These are phyloP conservation scores for Phytopythium chamaehyphon DNA, from an alignment of 352 stramenopile species.

Conservation along the genomic window DNA sequence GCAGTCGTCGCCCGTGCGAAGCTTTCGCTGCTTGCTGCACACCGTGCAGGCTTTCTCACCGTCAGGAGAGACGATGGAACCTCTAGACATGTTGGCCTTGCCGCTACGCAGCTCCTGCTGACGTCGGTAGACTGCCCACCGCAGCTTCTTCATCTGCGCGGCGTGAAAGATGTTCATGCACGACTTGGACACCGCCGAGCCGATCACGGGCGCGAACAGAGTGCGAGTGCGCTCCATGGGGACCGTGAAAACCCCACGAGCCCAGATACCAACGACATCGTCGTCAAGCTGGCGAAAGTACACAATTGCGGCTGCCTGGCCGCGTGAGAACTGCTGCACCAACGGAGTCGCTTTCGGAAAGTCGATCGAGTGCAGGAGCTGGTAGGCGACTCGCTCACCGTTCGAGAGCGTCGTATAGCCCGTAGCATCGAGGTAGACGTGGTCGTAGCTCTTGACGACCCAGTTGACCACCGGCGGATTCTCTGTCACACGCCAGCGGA, in stretches of 20 bases:
- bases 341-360: constrained; percentile 18
- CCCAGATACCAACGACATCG: constrained; percentile 23
- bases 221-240: constrained; percentile 1
- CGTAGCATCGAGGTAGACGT: constrained; percentile 41
- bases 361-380: constrained; percentile 31
- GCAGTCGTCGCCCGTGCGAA: constrained; percentile 20
- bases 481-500: constrained; percentile 28
- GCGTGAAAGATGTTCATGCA: constrained; percentile 3
- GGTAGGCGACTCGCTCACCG: constrained; percentile 32
- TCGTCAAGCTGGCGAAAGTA: constrained; percentile 17
- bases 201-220: constrained; percentile 1
- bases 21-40: constrained; percentile 1
- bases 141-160: constrained; percentile 4
- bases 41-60: neutral
- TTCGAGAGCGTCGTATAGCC: constrained; percentile 25
- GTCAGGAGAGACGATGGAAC: too few relatives aligned
- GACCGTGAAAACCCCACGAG: constrained; percentile 13
- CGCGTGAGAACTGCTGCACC: constrained; percentile 22
- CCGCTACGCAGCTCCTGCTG: constrained; percentile 1
- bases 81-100: neutral
- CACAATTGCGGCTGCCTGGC: constrained; percentile 22
- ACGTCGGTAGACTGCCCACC: neutral
- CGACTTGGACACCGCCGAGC: neutral
- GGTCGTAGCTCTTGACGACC: constrained; percentile 38
- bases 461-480: constrained; percentile 16